Percentiles rank a stretch among this genome's conserved stretches.
Conservation (phyloP, 768 basidiomycete genomes). For the Termitomyces sp. region DNA sequence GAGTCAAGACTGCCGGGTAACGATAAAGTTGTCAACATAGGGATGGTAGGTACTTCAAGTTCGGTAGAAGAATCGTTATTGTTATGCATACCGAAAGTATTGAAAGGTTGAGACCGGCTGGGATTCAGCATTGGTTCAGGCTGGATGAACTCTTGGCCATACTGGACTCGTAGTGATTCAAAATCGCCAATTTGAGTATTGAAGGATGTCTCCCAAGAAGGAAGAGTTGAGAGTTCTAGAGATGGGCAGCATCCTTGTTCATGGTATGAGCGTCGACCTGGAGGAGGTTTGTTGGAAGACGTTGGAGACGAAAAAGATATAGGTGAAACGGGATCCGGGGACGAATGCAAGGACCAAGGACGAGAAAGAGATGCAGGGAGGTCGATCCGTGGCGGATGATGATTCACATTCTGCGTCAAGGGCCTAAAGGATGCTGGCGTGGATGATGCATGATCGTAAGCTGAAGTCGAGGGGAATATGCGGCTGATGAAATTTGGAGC, state of each 20-base stretch:
- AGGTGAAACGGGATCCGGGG: conserved; percentile 8
- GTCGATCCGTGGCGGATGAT: neutral
- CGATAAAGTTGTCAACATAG: conserved; percentile 18
- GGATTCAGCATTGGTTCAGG: conserved; percentile 4
- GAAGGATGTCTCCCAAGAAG: conserved; percentile 23
- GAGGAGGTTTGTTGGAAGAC: conserved; percentile 16
- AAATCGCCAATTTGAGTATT: conserved; percentile 13
- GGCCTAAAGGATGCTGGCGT: neutral
- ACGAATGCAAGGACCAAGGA: conserved; percentile 3
- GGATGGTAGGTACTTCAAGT: conserved; percentile 17
- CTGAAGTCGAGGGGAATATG: neutral
- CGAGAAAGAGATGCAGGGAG: conserved; percentile 1
- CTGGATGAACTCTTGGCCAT: neutral
- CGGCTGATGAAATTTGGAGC: neutral
- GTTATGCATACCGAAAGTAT: conserved; percentile 1
- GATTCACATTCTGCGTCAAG: neutral
- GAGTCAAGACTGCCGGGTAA: conserved; percentile 21
- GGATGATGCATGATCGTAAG: neutral
- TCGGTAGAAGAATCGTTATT: conserved; percentile 17
- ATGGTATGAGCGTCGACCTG: conserved; percentile 7
- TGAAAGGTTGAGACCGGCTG: conserved; percentile 5
- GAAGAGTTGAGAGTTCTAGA: conserved; percentile 15
- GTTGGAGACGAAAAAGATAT: conserved; percentile 21
- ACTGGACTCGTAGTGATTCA: conserved; percentile 4
- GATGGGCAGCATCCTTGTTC: conserved; percentile 12